phyloP scores from a whole-genome alignment of 805 yeast genomes.

The Debaryomyces maramus region DNA sequence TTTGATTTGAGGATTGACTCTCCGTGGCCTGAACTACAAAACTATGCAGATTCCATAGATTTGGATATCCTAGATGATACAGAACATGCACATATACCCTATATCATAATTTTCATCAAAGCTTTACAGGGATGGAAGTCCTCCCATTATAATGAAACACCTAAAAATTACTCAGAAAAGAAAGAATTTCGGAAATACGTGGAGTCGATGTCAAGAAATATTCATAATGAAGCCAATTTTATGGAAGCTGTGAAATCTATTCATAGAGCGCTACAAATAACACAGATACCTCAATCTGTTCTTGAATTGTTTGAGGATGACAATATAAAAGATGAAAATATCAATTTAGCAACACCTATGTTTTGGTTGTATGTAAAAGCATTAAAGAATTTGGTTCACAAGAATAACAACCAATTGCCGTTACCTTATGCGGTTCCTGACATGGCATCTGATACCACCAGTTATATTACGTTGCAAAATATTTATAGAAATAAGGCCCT shows the following conservation, averaged over 20 bases:
- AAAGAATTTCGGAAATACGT: constrained; percentile 38
- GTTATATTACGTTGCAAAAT: constrained; percentile 57
- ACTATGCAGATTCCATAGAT: constrained; percentile 51
- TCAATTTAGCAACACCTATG: constrained; percentile 20
- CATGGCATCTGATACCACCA: constrained; percentile 76
- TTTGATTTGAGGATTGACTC: constrained; percentile 65
- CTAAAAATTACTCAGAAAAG: constrained; percentile 42
- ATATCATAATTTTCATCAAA: constrained; percentile 58
- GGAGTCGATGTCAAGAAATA: constrained; percentile 41
- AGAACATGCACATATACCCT: constrained; percentile 68
- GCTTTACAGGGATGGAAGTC: constrained; percentile 46
- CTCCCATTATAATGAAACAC: constrained; percentile 28
- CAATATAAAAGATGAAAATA: constrained; percentile 15
- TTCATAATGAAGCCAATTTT: constrained; percentile 51
- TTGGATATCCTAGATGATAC: constrained; percentile 45
- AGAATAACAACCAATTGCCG: constrained; percentile 51
- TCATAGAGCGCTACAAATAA: constrained; percentile 38
- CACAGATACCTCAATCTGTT: constrained; percentile 33
- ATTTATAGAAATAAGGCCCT: constrained; percentile 58
- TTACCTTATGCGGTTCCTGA: constrained; percentile 78
- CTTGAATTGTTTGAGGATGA: constrained; percentile 22
- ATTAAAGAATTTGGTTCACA: constrained; percentile 47
- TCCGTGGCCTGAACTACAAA: constrained; percentile 71
- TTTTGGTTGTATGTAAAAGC: constrained; percentile 69
- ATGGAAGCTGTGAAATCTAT: constrained; percentile 36